Base-by-base conservation (phyloP, 768 basidiomycete species). In the Tricholoma flavovirens region DNA sequence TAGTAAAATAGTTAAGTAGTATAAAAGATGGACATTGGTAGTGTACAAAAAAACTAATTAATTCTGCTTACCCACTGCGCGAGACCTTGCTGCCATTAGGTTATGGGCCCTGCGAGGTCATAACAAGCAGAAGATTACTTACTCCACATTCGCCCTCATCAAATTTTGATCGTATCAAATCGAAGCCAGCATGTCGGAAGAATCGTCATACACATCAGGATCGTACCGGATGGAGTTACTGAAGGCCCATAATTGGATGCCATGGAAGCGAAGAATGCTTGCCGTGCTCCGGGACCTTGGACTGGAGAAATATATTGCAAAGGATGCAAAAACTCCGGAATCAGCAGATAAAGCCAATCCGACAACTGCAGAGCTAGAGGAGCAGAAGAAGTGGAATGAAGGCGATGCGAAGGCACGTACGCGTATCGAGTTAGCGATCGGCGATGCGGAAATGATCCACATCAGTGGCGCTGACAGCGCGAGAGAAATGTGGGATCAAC, bases 281-380 rank as follows among this genome's bases (percentile, higher is more conserved):
- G 68, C 67, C n/a, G 58, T 69, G 30, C 57, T 70, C 10, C 49
- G 54, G 10, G 69, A 68, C 59, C 62, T 66, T 42, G 62, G 62
- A 59, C 60, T 69, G 57, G 65, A 65, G 32, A 56, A 57, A 29
- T 66, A 60, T 59, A 57, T 69, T 29, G 60, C 35, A n/a, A 52
- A 62, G 35, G 52, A 56, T 38, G 62, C 60, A 26, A 61, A 51
- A 46, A 4, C 38, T 50, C 65, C 62, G 53, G 59, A 46, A 59
- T 59, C 56, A 64, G 61, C 54, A 7, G 53, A 60, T 6, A 42
- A 3, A 56, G 45, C 33, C 33, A 35, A 35, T 14, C 33, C 33
- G 14, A 35, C 33, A 35, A 42, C 59, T 55, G 21, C 33, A 35
- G 33, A 35, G 33, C 33, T 35, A 35, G 33, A 35, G 59, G 57